These are phyloP conservation scores for Trichoderma koningii DNA, from an alignment of 2,329 filamentous ascomycete genomes.

Conservation along the genomic window DNA sequence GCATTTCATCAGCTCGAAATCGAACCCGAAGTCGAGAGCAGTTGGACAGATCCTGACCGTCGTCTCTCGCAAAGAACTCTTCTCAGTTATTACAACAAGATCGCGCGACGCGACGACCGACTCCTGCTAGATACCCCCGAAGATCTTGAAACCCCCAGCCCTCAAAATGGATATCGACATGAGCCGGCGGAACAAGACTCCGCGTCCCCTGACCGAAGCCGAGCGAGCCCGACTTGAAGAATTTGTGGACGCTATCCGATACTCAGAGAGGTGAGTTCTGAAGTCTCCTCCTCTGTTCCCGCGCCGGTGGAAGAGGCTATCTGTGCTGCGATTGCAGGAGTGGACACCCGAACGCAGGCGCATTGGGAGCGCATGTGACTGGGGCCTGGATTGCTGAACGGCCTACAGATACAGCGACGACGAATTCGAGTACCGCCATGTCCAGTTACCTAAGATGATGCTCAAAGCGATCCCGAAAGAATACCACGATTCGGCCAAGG, in stretches of 20 bases:
- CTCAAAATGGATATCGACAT: constrained; percentile 66
- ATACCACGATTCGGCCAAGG: constrained; percentile 85
- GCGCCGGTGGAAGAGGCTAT: not conserved
- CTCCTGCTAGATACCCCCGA: not conserved
- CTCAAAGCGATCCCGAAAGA: constrained; percentile 94
- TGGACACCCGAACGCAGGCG: not conserved
- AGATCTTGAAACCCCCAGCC: not conserved
- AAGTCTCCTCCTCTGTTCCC: too few relatives aligned
- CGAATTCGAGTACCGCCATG: constrained; percentile 95
- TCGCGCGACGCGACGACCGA: constrained; percentile 12
- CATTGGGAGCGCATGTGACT: not conserved
- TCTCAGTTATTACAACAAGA: not conserved
- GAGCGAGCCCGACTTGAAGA: constrained; percentile 87
- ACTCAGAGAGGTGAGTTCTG: constrained; percentile 79
- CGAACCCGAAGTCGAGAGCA: not conserved
- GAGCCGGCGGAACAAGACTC: constrained; percentile 81
- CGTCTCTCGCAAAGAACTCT: not conserved
- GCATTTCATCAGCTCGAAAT: not conserved
- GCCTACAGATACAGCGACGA: constrained; percentile 79
- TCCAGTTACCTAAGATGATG: constrained; percentile 97
- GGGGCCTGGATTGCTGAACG: constrained; percentile 16
- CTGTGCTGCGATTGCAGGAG: not conserved
- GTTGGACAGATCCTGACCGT: not conserved
- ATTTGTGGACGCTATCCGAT: constrained; percentile 91
- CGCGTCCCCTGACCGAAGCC: constrained; percentile 74